phyloP scores from a whole-genome alignment of 2,329 filamentous ascomycete genomes.

The Fusarium veterinarium region DNA sequence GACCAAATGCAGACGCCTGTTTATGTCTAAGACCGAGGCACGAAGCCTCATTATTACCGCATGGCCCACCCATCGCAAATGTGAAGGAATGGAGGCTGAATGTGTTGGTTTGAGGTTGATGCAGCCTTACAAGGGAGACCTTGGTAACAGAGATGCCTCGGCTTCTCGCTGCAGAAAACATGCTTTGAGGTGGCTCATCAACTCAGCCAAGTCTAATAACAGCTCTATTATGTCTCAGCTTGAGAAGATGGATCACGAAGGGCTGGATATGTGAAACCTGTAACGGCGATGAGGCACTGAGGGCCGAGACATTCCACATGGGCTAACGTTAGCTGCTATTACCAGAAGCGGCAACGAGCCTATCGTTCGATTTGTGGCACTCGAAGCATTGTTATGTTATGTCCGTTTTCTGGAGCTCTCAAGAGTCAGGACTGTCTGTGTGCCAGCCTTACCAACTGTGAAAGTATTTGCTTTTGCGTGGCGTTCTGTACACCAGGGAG shows the following conservation, averaged over 20 bases:
- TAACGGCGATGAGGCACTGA: slow-evolving; percentile 24
- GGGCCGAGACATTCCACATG: slow-evolving; percentile 33
- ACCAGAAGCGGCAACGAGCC: slow-evolving; percentile 21
- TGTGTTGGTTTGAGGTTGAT: slow-evolving; percentile 15
- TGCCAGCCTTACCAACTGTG: slow-evolving; percentile 22
- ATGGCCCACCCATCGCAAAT: not conserved
- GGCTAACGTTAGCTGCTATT: slow-evolving; percentile 35
- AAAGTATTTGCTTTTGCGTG: slow-evolving; percentile 17
- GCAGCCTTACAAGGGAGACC: not conserved
- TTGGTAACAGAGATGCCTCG: not conserved
- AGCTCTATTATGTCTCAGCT: slow-evolving; percentile 18
- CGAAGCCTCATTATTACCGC: not conserved
- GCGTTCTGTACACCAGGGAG: not conserved
- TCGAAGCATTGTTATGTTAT: slow-evolving; percentile 1
- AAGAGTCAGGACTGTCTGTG: not conserved
- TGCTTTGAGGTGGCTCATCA: not conserved
- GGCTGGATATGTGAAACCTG: slow-evolving; percentile 29
- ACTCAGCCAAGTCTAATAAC: not conserved
- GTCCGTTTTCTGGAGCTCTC: not conserved
- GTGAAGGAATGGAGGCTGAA: slow-evolving; percentile 15
- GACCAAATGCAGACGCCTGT: not conserved
- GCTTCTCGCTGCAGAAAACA: not conserved
- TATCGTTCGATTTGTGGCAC: slow-evolving; percentile 34
- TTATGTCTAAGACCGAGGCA: not conserved
- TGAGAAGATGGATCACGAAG: slow-evolving; percentile 8